Evolutionary conservation across 345 rosid species (phyloP).

Genomic region (Lepidium sativum): DNA sequence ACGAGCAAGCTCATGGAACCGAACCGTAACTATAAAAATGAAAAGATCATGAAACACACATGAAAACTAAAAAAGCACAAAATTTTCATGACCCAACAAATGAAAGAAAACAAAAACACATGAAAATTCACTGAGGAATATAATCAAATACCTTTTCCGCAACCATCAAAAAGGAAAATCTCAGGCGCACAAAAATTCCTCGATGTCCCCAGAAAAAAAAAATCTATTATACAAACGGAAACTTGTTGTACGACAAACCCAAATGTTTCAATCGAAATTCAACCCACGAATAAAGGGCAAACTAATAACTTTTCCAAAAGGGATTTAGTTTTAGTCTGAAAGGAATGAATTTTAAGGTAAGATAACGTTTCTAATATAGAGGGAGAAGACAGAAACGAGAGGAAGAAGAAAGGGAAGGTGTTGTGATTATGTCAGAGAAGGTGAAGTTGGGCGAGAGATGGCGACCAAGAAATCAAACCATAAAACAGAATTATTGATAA

Average conservation of each 20-base stretch:
- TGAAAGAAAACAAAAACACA: constrained; percentile 13
- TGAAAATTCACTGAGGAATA: constrained; percentile 34
- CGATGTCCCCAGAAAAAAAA: background rate
- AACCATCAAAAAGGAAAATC: background rate
- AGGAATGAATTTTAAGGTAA: background rate
- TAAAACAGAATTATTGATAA: background rate
- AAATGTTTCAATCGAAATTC: background rate
- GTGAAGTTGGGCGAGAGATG: constrained; percentile 77
- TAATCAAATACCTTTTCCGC: constrained; percentile 34
- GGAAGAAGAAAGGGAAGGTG: constrained; percentile 17
- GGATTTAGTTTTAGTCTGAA: background rate
- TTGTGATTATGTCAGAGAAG: constrained; percentile 48
- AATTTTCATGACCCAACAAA: constrained; percentile 20
- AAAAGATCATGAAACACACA: constrained; percentile 22
- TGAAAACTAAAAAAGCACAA: constrained; percentile 1
- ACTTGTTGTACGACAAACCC: background rate
- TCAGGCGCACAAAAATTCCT: constrained; percentile 12
- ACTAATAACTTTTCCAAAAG: background rate
- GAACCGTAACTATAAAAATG: background rate
- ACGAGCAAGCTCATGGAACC: constrained; percentile 9
- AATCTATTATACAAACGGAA: background rate
- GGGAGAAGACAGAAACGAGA: background rate
- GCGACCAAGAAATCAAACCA: constrained; percentile 76
- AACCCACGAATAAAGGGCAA: constrained; percentile 1
- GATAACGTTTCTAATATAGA: constrained; percentile 17